Base-by-base conservation (phyloP, 108 stramenopile genomes). In the Nannochloropsis salina region DNA sequence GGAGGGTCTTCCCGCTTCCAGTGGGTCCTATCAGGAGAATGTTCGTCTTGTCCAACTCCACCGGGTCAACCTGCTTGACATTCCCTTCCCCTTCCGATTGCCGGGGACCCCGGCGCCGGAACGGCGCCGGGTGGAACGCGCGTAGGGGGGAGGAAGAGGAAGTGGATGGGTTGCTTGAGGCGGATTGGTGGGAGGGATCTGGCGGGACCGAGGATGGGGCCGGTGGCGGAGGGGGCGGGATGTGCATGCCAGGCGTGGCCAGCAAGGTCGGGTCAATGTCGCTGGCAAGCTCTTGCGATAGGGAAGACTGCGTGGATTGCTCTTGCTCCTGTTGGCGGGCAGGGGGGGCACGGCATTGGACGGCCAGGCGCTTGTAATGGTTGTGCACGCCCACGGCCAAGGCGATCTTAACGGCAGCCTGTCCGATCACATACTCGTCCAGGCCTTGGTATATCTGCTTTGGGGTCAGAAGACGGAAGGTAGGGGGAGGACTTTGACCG, bases 371-470 rank as follows among this genome's bases (percentile, higher is more conserved):
- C 88, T 97, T 98, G 95, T 96, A 98, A 90, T 98, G 97, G 92
- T 98, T 98, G 92, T 98, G 96, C 40, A 98, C 96, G 31, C 95
- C 95, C 15, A 97, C 97, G 12, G 94, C 92, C 41, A 98, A 87
- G 44, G 95, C 96, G 45, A 96, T 90, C 92, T 98, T 98, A 80
- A 98, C 97, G 83, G 94, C 92, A 79, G 92, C 91, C 92, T 98
- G 97, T 22, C 97, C 97, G 85, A 98, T 96, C 41, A 98, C 96
- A 85, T 96, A 96, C 90, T 98, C 95, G 85, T 96, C 92, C 18
- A 98, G 85, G 6, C 95, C 95, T 15, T 92, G 87, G 86, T 93
- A 93, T 84, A 98, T 86, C 74, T 86, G 82, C 47, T 79, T 86
- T 41, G 86, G 86, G 2, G 43, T 44, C 61, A 86, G 61, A n/a